A percentile compares a stretch with the other conserved stretches of the same genome.
These are phyloP conservation scores for Puccinia coronata DNA, from an alignment of 1,284 basidiomycete genomes.

Conservation along the genomic window DNA sequence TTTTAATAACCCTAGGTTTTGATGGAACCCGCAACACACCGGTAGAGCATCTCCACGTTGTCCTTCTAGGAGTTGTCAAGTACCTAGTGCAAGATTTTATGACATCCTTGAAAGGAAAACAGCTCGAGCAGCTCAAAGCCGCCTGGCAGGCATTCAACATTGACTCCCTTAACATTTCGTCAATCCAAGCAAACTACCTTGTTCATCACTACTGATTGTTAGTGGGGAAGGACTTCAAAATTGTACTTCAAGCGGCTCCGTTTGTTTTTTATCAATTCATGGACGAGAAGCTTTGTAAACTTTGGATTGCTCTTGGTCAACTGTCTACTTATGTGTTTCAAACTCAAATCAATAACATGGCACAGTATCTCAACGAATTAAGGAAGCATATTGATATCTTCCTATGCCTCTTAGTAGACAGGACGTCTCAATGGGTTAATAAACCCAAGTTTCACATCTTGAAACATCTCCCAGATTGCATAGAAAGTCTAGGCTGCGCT, in stretches of 20 bases:
- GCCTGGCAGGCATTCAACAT: neutral
- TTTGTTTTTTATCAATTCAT: constrained; percentile 14
- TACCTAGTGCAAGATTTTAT: constrained; percentile 61
- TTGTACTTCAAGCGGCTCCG: neutral
- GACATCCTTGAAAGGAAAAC: constrained; percentile 46
- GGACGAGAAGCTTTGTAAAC: neutral
- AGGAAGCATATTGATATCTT: neutral
- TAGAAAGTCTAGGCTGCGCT: neutral
- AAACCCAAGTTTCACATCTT: constrained; percentile 26
- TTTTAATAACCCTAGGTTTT: constrained; percentile 53
- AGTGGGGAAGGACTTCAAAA: neutral
- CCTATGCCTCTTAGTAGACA: neutral
- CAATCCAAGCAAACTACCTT: neutral
- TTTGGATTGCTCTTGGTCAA: neutral
- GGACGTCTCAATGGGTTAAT: constrained; percentile 1
- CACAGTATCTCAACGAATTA: neutral
- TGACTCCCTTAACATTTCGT: neutral
- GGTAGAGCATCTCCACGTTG: constrained; percentile 60
- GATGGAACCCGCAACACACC: constrained; percentile 60
- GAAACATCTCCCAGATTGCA: constrained; percentile 9
- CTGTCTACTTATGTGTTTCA: neutral
- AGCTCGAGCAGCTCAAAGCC: neutral
- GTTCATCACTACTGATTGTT: neutral
- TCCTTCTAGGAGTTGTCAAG: constrained; percentile 60
- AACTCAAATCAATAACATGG: neutral